These are phyloP conservation scores for Heritiera littoralis DNA, from an alignment of 345 rosid species.

Conservation along the genomic window DNA sequence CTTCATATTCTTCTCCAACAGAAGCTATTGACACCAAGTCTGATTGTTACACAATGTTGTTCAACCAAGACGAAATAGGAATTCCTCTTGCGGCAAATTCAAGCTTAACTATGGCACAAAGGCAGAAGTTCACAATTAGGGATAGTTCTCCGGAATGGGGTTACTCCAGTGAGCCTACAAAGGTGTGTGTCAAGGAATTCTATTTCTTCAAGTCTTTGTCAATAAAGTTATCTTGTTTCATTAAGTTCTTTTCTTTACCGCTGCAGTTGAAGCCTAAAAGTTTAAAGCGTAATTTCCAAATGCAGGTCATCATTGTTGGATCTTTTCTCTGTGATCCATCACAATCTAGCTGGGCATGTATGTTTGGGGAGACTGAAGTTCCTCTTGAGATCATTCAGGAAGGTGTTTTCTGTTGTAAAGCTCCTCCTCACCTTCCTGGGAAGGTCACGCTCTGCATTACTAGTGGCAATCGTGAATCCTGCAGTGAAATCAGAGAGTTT, in stretches of 20 bases:
- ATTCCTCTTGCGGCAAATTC: conserved; percentile 41
- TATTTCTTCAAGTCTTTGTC: not conserved
- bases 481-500: conserved; percentile 76
- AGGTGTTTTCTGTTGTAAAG: conserved; percentile 80
- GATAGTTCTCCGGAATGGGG: conserved; percentile 93
- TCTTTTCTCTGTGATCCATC: conserved; percentile 83
- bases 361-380: conserved; percentile 88
- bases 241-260: not conserved
- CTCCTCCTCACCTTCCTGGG: conserved; percentile 77
- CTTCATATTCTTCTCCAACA: conserved; percentile 42
- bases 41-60: conserved; percentile 34
- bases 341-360: conserved; percentile 78
- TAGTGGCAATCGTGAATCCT: conserved; percentile 62
- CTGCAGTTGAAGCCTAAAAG: conserved; percentile 13
- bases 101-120: conserved; percentile 49
- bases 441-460: conserved; percentile 75
- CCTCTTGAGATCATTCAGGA: conserved; percentile 77
- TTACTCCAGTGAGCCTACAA: conserved; percentile 68
- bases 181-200: conserved; percentile 36
- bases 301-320: conserved; percentile 89
- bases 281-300: conserved; percentile 27
- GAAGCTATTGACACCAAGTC: conserved; percentile 26
- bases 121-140: conserved; percentile 66
- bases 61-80: conserved; percentile 38
- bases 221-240: not conserved